Conservation (phyloP, 75 land plant species). For the Selaginella tamariscina region DNA sequence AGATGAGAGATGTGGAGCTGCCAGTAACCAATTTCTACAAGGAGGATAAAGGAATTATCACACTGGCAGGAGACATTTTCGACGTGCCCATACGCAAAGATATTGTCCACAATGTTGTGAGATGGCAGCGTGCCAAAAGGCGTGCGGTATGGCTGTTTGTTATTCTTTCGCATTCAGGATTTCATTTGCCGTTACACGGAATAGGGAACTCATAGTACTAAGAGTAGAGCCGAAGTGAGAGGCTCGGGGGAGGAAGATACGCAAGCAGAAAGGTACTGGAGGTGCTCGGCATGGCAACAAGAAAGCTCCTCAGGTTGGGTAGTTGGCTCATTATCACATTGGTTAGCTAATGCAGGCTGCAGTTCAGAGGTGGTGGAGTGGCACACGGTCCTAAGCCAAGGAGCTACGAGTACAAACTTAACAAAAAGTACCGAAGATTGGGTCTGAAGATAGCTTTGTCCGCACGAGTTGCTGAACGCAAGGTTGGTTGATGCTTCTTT, state of each 20-base stretch:
- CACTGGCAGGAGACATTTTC: constrained; percentile 94
- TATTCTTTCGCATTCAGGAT: background rate
- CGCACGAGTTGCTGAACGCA: constrained; percentile 91
- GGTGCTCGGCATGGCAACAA: constrained; percentile 84
- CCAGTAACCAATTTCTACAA: constrained; percentile 64
- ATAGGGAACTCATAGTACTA: constrained; percentile 94
- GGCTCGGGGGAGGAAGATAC: constrained; percentile 93
- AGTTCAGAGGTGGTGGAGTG: constrained; percentile 77
- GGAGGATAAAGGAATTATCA: constrained; percentile 79
- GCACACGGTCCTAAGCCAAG: constrained; percentile 95
- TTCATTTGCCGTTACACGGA: background rate
- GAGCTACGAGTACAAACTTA: constrained; percentile 71
- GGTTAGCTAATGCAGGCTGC: constrained; percentile 17
- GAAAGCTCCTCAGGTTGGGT: constrained; percentile 88
- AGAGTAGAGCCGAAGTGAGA: constrained; percentile 87
- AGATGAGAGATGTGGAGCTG: constrained; percentile 48
- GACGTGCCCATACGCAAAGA: constrained; percentile 93
- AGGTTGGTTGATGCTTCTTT: constrained; percentile 34
- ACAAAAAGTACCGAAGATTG: constrained; percentile 84
- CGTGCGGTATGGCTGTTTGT: constrained; percentile 44
- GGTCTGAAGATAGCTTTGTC: constrained; percentile 88
- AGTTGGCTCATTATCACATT: background rate
- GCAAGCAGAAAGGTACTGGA: constrained; percentile 78
- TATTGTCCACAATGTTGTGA: constrained; percentile 83
- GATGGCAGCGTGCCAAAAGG: constrained; percentile 93